phyloP scores from a whole-genome alignment of 108 stramenopile genomes.

The Aurantiochytrium sp. region DNA sequence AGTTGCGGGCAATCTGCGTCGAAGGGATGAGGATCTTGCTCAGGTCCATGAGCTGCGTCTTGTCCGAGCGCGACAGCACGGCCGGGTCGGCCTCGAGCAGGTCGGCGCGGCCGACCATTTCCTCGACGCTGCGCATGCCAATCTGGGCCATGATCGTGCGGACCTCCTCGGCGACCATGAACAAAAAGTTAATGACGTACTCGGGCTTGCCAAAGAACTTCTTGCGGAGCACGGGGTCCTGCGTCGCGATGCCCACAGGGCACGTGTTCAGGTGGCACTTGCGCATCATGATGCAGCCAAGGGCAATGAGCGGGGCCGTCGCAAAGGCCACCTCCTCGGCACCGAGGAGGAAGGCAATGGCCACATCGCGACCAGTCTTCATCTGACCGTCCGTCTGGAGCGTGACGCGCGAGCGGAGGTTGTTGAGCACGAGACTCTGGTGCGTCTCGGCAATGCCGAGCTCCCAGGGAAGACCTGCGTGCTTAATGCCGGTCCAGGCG shows the following conservation, averaged over 20 bases:
- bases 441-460: slow-evolving; percentile 90
- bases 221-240: slow-evolving; percentile 85
- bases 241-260: slow-evolving; percentile 92
- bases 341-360: slow-evolving; percentile 75
- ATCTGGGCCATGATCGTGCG: slow-evolving; percentile 87
- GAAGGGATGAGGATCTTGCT: slow-evolving; percentile 42
- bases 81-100: slow-evolving; percentile 56
- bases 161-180: slow-evolving; percentile 85
- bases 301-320: slow-evolving; percentile 83
- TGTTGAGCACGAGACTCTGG: slow-evolving; percentile 82
- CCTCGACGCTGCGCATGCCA: slow-evolving; percentile 83
- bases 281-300: slow-evolving; percentile 95
- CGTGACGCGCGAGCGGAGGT: slow-evolving; percentile 75
- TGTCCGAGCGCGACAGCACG: slow-evolving; percentile 45
- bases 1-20: background rate
- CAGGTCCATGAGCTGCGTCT: slow-evolving; percentile 79
- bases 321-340: slow-evolving; percentile 89
- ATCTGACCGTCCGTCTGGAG: slow-evolving; percentile 88
- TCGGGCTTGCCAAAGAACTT: slow-evolving; percentile 93
- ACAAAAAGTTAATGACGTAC: slow-evolving; percentile 93
- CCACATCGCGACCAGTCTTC: slow-evolving; percentile 85
- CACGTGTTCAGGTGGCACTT: slow-evolving; percentile 95
- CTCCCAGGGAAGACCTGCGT: slow-evolving; percentile 87
- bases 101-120: slow-evolving; percentile 89
- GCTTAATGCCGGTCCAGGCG: slow-evolving; percentile 86